phyloP scores from a whole-genome alignment of 768 basidiomycete genomes.

The Boletus subcaerulescens region DNA sequence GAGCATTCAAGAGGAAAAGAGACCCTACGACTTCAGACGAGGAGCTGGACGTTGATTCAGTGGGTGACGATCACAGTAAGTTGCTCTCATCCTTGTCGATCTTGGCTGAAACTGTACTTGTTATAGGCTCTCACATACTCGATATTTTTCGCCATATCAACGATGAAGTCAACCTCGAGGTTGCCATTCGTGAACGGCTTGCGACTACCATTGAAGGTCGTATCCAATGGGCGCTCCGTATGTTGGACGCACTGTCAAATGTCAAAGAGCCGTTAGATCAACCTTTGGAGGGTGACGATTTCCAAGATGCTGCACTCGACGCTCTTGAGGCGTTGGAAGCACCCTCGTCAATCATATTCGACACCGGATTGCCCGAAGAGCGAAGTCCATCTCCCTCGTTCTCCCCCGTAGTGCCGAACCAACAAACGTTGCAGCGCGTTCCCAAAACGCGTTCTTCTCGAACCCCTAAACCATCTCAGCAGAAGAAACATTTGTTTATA shows the following conservation, averaged over 20 bases:
- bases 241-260: conserved; percentile 35
- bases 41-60: conserved; percentile 8
- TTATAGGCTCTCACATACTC: conserved; percentile 13
- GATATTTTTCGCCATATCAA: conserved; percentile 16
- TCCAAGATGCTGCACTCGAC: conserved; percentile 41
- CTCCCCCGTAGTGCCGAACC: conserved; percentile 14
- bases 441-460: conserved; percentile 28
- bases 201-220: conserved; percentile 42
- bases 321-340: conserved; percentile 41
- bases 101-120: neutral
- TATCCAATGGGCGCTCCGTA: conserved; percentile 44
- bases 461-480: conserved; percentile 26
- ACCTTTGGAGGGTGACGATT: conserved; percentile 27
- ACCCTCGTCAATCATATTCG: conserved; percentile 37
- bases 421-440: conserved; percentile 14
- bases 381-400: conserved; percentile 23
- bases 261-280: conserved; percentile 13
- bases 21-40: conserved; percentile 7
- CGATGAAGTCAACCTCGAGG: conserved; percentile 45
- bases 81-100: neutral
- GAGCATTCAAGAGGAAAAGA: conserved; percentile 8
- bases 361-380: conserved; percentile 21
- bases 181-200: conserved; percentile 41
- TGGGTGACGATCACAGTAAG: conserved; percentile 19
- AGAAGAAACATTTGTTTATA: conserved; percentile 41